phyloP scores from a whole-genome alignment of 805 yeast genomes.

The Pichia exigua region DNA sequence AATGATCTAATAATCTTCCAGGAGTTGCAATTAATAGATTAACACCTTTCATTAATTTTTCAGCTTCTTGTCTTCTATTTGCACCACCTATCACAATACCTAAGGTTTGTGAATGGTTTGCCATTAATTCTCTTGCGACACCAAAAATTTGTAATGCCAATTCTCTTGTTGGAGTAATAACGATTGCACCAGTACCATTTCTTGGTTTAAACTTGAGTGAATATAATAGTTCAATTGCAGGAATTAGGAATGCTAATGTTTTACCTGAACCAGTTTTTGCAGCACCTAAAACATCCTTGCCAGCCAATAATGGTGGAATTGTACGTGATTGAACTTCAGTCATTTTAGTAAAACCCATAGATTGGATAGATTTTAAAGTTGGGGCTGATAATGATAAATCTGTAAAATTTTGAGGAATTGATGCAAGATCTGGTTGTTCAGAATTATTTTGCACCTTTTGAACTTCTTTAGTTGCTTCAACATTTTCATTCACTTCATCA shows the following conservation, averaged over 20 bases:
- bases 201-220: conserved; percentile 92
- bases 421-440: conserved; percentile 3
- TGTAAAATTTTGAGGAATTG: conserved; percentile 29
- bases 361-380: conserved; percentile 70
- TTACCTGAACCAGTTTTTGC: conserved; percentile 99
- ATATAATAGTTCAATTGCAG: conserved; percentile 89
- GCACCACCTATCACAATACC: conserved; percentile 99
- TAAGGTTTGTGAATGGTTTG: conserved; percentile 81
- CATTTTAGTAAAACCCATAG: conserved; percentile 89
- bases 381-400: conserved; percentile 70
- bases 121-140: conserved; percentile 92
- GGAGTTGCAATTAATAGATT: conserved; percentile 94
- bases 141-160: conserved; percentile 96
- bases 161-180: conserved; percentile 96
- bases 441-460: not conserved
- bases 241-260: conserved; percentile 89
- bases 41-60: conserved; percentile 88
- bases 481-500: conserved; percentile 19
- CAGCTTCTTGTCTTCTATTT: conserved; percentile 95
- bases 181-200: conserved; percentile 95
- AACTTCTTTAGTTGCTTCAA: conserved; percentile 2
- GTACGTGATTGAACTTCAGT: conserved; percentile 94
- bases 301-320: conserved; percentile 93
- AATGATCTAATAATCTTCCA: conserved; percentile 91
- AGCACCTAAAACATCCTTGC: conserved; percentile 97